These are phyloP conservation scores for Heliamphora pulchella DNA, from an alignment of 179 eudicot genomes.

Conservation along the genomic window DNA sequence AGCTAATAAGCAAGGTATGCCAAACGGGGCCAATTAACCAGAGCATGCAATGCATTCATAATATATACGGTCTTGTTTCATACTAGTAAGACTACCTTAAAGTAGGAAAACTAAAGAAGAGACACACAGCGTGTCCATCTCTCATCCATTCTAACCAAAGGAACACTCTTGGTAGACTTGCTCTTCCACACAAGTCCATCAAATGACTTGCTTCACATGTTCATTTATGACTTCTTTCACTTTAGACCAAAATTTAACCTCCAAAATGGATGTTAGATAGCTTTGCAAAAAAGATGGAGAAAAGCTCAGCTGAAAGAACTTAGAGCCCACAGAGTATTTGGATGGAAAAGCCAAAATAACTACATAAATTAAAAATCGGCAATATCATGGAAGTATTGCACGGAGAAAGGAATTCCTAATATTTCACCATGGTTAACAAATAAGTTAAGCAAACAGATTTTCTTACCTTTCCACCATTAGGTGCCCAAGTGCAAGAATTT, in stretches of 20 bases:
- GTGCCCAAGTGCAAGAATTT: slow-evolving; percentile 61
- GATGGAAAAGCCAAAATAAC: background rate
- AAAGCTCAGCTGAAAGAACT: background rate
- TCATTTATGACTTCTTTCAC: slow-evolving; percentile 6
- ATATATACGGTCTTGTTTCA: background rate
- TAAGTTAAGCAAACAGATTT: background rate
- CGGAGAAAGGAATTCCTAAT: background rate
- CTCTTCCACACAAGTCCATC: background rate
- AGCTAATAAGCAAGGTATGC: too few relatives aligned
- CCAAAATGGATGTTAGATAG: background rate
- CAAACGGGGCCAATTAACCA: background rate
- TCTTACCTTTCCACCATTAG: slow-evolving; percentile 69
- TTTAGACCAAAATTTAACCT: background rate
- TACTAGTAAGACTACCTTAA: background rate
- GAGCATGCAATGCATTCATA: background rate
- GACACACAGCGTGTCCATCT: background rate
- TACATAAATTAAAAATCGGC: background rate
- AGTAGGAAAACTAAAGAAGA: background rate
- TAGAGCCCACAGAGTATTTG: background rate
- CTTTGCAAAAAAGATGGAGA: background rate
- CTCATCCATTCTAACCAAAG: background rate
- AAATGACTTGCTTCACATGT: background rate
- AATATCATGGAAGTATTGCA: background rate
- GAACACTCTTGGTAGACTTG: background rate
- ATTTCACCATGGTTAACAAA: slow-evolving; percentile 2